Base-by-base conservation (phyloP, 805 yeast species). In the Candida nonsorbophila region DNA sequence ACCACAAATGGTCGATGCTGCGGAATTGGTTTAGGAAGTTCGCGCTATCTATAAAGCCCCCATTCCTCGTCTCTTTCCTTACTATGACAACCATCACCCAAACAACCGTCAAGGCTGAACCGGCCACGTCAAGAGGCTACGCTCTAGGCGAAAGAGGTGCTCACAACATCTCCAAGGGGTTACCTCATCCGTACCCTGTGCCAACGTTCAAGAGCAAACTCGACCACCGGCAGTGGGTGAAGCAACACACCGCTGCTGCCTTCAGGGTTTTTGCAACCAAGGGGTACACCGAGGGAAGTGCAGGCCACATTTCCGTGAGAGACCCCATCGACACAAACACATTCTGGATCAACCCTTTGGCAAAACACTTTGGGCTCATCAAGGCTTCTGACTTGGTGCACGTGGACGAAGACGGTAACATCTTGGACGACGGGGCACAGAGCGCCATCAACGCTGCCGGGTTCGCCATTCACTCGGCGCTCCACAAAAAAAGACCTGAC, bases 331-430 rank as follows among this genome's bases (percentile, higher is more conserved):
- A 79, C 39, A 81, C 81, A n/a, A 52, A 65, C 25, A 82, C 90
- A 3, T 85, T 85, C 53, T 85, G 95, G 95, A 83, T 85, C 51
- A 85, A 85, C 56, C 95, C 95, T 4, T 61, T 85, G 39, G 90
- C 82, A n/a, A 70, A 67, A 41, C 95, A 85, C 54, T 85, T 82
- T 38, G 59, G 57, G 10, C 39, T 62, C 26, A 53, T 62, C 25
- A 56, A 51, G 25, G 65, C 64, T 10, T 41, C 51, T 24, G 68
- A 62, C 38, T 44, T 62, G 47, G 67, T 62, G 12, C 69, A 61
- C 36, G 52, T 59, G 15, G 62, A 57, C 34, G 55, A 48, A 24
- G 35, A 51, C 7, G 64, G 69, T 11, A 51, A 55, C 26, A 49
- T 62, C 6, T 51, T 61, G 25, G 57, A 63, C 6, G 65, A 58